Base-by-base conservation (phyloP, 805 yeast genomes). In the Naumovozyma dairenensis region DNA sequence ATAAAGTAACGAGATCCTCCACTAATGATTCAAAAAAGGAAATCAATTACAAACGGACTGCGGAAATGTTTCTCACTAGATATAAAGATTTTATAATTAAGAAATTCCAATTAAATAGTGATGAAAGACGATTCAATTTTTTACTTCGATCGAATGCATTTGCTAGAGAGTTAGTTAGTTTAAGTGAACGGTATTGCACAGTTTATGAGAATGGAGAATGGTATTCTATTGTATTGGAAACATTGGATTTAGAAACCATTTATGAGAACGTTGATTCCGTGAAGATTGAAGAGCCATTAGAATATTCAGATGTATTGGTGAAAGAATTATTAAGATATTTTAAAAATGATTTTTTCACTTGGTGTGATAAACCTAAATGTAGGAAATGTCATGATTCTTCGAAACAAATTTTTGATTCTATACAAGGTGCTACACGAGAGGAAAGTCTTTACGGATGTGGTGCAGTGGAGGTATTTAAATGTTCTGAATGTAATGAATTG, bases 361-460 rank as follows among this genome's bases (percentile, higher is more conserved):
- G 97, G 97, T 77, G 83, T 6, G 80, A 80, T 46, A 67, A 67
- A 24, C 85, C 92, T 0, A 52, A 62, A 8, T 83, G 95, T 44
- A 50, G 60, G 0, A 32, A 33, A 0, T 81, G 94, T 53, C 66
- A 63, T 0, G 29, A 29, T 13, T 63, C 62, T 4, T 59, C 62
- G 34, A 51, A 56, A 14, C 63, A 68, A 19, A 64, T 38, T 3
- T 40, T 53, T 0, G 34, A 57, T 0, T 73, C 75, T 0, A 51
- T 59, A 0, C 55, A 57, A 1, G 46, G 59, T 2, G 75, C 85
- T 0, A 65, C 57, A 15, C 36, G 46, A 0, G 61, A 57, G 12
- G 85, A 77, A 34, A 52, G 51, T 12, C 36, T 40, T 4, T 63
- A 53, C 29, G 77, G 51, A 20, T 81, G 92, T 3, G 57, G 71